phyloP scores from a whole-genome alignment of 2,329 filamentous ascomycete genomes.

The Dryadomyces quercivorus region DNA sequence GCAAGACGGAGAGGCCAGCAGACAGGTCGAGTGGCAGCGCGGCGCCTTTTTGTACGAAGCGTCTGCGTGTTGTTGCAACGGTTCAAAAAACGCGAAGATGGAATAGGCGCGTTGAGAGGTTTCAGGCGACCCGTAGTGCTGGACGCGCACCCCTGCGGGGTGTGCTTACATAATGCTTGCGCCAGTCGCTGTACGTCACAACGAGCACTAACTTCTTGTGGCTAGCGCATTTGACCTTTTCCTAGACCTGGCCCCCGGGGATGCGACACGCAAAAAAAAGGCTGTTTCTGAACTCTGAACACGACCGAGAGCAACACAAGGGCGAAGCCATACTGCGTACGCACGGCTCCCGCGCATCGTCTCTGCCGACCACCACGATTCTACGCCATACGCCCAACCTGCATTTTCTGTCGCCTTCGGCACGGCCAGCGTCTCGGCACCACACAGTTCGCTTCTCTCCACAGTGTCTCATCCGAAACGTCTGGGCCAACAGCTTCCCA shows the following conservation, averaged over 20 bases:
- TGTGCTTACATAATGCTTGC: constrained; percentile 6
- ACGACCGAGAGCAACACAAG: background rate
- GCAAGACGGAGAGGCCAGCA: background rate
- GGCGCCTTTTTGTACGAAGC: background rate
- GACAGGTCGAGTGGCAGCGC: background rate
- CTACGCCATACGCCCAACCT: too few species aligned
- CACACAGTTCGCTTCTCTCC: background rate
- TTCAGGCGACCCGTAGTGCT: background rate
- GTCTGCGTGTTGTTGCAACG: background rate
- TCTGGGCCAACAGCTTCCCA: background rate
- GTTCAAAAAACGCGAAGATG: constrained; percentile 8
- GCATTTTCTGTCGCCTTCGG: background rate
- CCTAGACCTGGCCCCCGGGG: background rate
- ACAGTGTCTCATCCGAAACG: background rate
- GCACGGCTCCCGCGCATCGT: background rate
- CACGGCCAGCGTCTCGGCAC: background rate
- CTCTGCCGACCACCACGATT: background rate
- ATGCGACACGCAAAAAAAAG: constrained; percentile 1
- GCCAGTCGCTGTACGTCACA: constrained; percentile 9
- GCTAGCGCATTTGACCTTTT: background rate
- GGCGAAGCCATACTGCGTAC: background rate
- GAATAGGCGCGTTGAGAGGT: constrained; percentile 13
- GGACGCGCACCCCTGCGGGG: constrained; percentile 1
- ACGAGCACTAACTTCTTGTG: background rate
- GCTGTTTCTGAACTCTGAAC: background rate